Evolutionary conservation across 1,284 basidiomycete genomes (phyloP).

Genomic region (Polyporus tsugae): DNA sequence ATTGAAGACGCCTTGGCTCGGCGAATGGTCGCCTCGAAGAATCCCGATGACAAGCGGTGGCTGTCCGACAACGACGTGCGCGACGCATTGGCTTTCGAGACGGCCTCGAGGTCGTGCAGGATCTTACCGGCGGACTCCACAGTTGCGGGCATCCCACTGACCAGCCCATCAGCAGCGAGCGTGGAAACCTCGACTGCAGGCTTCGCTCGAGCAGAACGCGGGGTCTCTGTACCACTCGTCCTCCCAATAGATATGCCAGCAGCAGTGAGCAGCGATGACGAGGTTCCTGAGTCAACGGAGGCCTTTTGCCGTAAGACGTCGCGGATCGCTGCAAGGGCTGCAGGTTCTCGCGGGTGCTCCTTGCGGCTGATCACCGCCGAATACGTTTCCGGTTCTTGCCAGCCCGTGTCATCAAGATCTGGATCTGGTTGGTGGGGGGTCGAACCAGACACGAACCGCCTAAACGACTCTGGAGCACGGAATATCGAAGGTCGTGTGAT

Average conservation of each 20-base stretch:
- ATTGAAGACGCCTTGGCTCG: slow-evolving; percentile 50
- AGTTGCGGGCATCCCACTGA: slow-evolving; percentile 48
- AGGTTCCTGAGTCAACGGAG: slow-evolving; percentile 38
- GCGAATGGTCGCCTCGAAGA: slow-evolving; percentile 50
- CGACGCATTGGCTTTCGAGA: slow-evolving; percentile 33
- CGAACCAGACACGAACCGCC: slow-evolving; percentile 50
- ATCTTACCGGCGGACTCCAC: slow-evolving; percentile 54
- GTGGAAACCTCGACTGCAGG: slow-evolving; percentile 64
- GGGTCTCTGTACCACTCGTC: slow-evolving; percentile 33
- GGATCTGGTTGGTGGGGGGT: slow-evolving; percentile 57
- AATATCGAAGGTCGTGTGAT: slow-evolving; percentile 51
- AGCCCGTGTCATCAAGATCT: slow-evolving; percentile 62
- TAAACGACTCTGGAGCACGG: slow-evolving; percentile 52
- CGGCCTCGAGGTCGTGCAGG: slow-evolving; percentile 57
- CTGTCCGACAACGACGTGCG: slow-evolving; percentile 36
- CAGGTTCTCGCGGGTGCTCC: slow-evolving; percentile 66
- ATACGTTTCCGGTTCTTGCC: slow-evolving; percentile 68
- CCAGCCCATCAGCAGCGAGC: slow-evolving; percentile 58
- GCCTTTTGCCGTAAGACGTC: slow-evolving; percentile 67
- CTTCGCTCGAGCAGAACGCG: slow-evolving; percentile 63
- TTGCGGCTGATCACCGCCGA: slow-evolving; percentile 68
- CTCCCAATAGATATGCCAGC: slow-evolving; percentile 19
- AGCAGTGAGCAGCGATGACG: slow-evolving; percentile 19
- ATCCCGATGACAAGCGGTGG: slow-evolving; percentile 36
- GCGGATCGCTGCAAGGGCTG: slow-evolving; percentile 62